These are phyloP conservation scores for Zygosaccharomyces kombuchaensis DNA, from an alignment of 805 yeast species.

Conservation along the genomic window DNA sequence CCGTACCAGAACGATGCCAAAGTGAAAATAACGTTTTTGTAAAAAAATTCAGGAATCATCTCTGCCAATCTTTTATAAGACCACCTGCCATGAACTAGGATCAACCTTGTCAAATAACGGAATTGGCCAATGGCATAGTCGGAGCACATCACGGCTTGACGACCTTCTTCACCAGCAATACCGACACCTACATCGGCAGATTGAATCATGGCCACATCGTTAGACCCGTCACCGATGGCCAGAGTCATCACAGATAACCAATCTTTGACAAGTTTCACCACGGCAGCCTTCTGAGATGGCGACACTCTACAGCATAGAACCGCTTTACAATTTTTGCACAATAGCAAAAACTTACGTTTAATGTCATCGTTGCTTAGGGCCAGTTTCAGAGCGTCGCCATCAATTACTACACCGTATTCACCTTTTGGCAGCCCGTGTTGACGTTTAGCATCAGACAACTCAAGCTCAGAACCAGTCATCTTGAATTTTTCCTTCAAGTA, in stretches of 20 bases:
- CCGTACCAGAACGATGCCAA: slow-evolving; percentile 79
- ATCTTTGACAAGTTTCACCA: slow-evolving; percentile 71
- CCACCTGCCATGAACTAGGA: slow-evolving; percentile 83
- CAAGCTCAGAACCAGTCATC: slow-evolving; percentile 56
- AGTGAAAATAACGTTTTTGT: slow-evolving; percentile 72
- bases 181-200: slow-evolving; percentile 87
- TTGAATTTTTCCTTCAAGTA: slow-evolving; percentile 53
- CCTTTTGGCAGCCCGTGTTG: slow-evolving; percentile 67
- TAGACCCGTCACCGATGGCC: slow-evolving; percentile 86
- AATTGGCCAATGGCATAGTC: slow-evolving; percentile 86
- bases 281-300: slow-evolving; percentile 84
- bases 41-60: slow-evolving; percentile 79
- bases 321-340: slow-evolving; percentile 77
- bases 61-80: slow-evolving; percentile 76
- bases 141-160: slow-evolving; percentile 85
- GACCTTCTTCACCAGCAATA: slow-evolving; percentile 88
- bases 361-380: slow-evolving; percentile 44
- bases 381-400: slow-evolving; percentile 70
- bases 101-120: slow-evolving; percentile 59
- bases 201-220: slow-evolving; percentile 89
- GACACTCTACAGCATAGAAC: slow-evolving; percentile 85
- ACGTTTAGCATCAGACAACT: slow-evolving; percentile 48
- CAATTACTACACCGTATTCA: slow-evolving; percentile 65
- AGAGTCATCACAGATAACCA: slow-evolving; percentile 75
- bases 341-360: slow-evolving; percentile 55